A percentile compares a stretch with the other conserved stretches of the same genome.
These are phyloP conservation scores for Mycena sp. DNA, from an alignment of 1,284 basidiomycete genomes.

Conservation along the genomic window DNA sequence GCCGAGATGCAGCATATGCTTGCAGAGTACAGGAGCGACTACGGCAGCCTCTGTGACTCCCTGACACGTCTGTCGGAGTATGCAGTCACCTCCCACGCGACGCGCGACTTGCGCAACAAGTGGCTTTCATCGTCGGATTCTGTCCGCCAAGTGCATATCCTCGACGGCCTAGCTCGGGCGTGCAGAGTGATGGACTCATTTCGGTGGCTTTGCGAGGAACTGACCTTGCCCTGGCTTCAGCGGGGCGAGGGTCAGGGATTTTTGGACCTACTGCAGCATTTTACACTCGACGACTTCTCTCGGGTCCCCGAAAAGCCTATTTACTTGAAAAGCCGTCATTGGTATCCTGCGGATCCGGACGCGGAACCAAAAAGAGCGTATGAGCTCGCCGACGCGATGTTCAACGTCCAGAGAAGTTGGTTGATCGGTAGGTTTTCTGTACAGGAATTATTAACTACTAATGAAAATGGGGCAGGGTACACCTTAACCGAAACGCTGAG, in stretches of 20 bases:
- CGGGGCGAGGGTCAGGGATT: not conserved
- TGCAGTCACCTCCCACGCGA: not conserved
- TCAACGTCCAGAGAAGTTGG: not conserved
- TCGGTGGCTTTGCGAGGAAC: not conserved
- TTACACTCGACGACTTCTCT: constrained; percentile 5
- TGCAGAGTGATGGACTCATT: not conserved
- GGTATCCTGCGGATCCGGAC: constrained; percentile 1
- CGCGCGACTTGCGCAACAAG: not conserved
- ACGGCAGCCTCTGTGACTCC: not conserved
- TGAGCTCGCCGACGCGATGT: not conserved
- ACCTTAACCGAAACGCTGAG: not conserved
- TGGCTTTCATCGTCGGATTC: not conserved
- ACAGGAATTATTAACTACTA: too few relatives aligned
- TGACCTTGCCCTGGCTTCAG: not conserved
- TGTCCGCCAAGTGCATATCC: not conserved
- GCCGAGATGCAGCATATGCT: constrained; percentile 4
- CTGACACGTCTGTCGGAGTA: not conserved
- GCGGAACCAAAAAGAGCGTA: not conserved
- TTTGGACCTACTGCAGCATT: constrained; percentile 4
- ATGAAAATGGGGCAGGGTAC: not conserved
- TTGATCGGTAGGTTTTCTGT: not conserved
- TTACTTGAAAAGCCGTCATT: not conserved
- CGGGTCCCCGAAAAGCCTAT: not conserved
- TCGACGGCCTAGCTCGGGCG: not conserved
- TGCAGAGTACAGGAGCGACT: not conserved